phyloP scores from a whole-genome alignment of 768 basidiomycete species.

The Mycena crocata region DNA sequence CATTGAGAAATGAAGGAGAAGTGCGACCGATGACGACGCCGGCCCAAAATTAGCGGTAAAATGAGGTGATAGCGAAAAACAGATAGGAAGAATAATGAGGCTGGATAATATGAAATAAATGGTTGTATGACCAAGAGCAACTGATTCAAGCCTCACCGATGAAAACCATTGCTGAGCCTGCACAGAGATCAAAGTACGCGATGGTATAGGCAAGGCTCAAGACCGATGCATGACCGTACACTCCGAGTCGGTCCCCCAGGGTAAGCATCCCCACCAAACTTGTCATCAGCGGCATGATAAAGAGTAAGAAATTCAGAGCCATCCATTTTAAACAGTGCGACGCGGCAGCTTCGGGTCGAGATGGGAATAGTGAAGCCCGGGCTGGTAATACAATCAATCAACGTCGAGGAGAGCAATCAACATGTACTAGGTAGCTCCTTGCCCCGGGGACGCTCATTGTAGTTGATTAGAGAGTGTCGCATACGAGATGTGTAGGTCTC shows the following conservation, averaged over 20 bases:
- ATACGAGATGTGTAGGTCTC: background rate
- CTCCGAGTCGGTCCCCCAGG: background rate
- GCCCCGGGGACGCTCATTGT: background rate
- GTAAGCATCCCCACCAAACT: background rate
- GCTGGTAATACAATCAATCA: background rate
- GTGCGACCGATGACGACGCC: conserved; percentile 1
- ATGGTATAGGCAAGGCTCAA: background rate
- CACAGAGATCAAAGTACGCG: background rate
- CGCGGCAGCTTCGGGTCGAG: background rate
- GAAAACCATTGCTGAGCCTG: background rate
- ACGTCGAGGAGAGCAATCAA: background rate
- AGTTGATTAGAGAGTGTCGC: background rate
- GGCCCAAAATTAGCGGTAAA: conserved; percentile 1
- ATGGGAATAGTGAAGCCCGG: conserved; percentile 7
- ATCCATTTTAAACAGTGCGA: background rate
- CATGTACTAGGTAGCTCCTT: conserved; percentile 1
- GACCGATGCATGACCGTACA: background rate
- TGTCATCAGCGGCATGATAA: background rate
- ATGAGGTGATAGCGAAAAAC: background rate
- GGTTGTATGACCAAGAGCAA: background rate
- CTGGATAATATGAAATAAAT: background rate
- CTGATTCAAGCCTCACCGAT: background rate
- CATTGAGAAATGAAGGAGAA: conserved; percentile 13
- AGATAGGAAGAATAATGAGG: background rate
- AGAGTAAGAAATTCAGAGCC: background rate